A percentile compares a stretch with the other conserved stretches of the same genome.
phyloP scores from a whole-genome alignment of 257 asterid genomes.

The Plantago ovata region DNA sequence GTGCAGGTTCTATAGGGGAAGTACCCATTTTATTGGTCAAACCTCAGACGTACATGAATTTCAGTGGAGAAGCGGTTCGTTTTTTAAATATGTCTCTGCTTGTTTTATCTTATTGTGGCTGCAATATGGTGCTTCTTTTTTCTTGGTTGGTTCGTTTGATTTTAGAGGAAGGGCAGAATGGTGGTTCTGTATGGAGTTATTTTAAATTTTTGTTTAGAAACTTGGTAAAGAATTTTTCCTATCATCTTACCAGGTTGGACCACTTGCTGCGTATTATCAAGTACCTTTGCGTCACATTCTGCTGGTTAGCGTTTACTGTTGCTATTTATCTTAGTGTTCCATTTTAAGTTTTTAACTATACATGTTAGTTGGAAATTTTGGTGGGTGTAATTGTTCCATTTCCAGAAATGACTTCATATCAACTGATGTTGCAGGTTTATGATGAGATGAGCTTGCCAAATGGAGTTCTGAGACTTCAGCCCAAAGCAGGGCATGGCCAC shows the following conservation, averaged over 20 bases:
- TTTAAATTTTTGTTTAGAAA: conserved; percentile 13
- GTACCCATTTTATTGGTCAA: conserved; percentile 83
- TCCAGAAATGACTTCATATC: conserved; percentile 7
- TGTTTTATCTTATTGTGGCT: background rate
- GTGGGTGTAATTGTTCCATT: background rate
- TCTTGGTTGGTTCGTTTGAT: conserved; percentile 1
- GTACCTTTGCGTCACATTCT: conserved; percentile 96
- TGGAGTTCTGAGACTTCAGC: conserved; percentile 91
- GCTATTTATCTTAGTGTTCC: background rate
- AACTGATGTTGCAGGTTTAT: conserved; percentile 46
- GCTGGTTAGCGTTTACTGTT: conserved; percentile 50
- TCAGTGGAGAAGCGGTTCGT: conserved; percentile 91
- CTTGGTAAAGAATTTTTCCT: background rate
- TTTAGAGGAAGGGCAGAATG: background rate
- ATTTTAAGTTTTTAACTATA: conserved; percentile 2
- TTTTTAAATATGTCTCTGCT: conserved; percentile 9
- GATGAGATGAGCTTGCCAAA: conserved; percentile 97
- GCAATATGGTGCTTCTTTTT: background rate
- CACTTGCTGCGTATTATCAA: conserved; percentile 94
- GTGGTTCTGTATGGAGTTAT: conserved; percentile 7
- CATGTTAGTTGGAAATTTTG: conserved; percentile 1
- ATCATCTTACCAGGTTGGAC: conserved; percentile 61
- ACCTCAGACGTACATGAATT: conserved; percentile 95
- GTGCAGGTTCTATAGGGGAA: conserved; percentile 85
- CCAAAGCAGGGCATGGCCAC: conserved; percentile 96